Evolutionary conservation across 306 rosid species (phyloP).

Genomic region (Begonia loranthoides): DNA sequence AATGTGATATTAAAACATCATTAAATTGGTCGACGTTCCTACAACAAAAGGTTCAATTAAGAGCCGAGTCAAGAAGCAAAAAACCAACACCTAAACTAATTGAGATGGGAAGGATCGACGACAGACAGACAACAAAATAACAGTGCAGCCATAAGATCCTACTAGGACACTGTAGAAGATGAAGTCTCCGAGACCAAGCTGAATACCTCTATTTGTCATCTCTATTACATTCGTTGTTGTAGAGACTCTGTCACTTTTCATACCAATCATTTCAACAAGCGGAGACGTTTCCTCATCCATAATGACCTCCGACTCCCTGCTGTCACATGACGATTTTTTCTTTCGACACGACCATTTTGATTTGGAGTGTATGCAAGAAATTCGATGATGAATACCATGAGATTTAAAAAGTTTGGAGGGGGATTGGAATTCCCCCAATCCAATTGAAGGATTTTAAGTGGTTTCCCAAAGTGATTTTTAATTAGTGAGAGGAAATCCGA

Average conservation of each 20-base stretch:
- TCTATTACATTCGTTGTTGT: constrained; percentile 19
- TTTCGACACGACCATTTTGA: no score
- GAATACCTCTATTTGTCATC: constrained; percentile 46
- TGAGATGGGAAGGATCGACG: constrained; percentile 71
- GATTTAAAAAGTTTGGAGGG: no score
- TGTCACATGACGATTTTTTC: no score
- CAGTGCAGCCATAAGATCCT: constrained; percentile 91
- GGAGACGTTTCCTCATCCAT: constrained; percentile 51
- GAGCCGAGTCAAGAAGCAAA: constrained; percentile 79
- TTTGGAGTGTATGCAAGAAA: no score
- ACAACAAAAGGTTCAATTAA: constrained; percentile 87
- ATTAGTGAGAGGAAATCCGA: no score
- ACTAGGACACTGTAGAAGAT: constrained; percentile 95
- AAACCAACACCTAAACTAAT: constrained; percentile 61
- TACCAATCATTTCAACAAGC: constrained; percentile 36
- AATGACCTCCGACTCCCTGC: constrained; percentile 19
- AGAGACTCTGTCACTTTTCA: constrained; percentile 22
- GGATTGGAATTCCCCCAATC: no score
- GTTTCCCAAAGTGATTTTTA: no score
- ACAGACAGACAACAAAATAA: constrained; percentile 64
- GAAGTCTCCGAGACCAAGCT: constrained; percentile 89
- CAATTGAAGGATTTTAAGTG: no score
- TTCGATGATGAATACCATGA: no score
- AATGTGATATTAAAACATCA: constrained; percentile 95
- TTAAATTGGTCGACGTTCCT: constrained; percentile 70